Conservation (phyloP, 2,329 filamentous ascomycete species). For the Colletotrichum gigasporum region DNA sequence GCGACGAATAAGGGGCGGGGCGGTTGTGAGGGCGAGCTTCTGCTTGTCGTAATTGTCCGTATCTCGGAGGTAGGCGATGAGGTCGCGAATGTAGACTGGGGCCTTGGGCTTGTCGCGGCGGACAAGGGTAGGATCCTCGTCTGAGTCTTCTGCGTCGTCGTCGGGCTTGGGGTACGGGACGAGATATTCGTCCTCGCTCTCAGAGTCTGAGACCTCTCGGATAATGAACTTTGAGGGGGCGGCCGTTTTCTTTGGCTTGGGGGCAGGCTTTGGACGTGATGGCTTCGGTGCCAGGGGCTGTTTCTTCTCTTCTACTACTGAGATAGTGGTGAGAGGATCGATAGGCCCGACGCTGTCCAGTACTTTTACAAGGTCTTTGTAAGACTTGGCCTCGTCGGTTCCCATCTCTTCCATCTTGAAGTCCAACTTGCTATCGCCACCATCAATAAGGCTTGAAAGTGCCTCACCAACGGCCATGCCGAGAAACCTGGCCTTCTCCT, state of each 20-base stretch:
- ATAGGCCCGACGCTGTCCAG: constrained; percentile 71
- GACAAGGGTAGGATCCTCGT: constrained; percentile 90
- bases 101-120: constrained; percentile 83
- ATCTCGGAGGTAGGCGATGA: constrained; percentile 82
- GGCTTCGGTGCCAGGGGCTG: constrained; percentile 9
- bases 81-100: constrained; percentile 90
- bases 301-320: constrained; percentile 30
- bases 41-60: constrained; percentile 87
- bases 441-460: constrained; percentile 70
- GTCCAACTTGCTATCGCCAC: constrained; percentile 76
- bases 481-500: constrained; percentile 79
- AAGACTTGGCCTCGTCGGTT: constrained; percentile 78
- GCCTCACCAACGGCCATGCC: constrained; percentile 89
- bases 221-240: constrained; percentile 61
- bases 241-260: constrained; percentile 40
- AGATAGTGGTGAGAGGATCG: constrained; percentile 54
- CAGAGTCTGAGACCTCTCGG: constrained; percentile 71
- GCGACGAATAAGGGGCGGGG: constrained; percentile 82
- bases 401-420: constrained; percentile 86
- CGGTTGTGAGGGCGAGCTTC: constrained; percentile 79
- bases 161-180: constrained; percentile 85
- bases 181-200: constrained; percentile 73
- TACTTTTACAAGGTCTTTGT: constrained; percentile 71
- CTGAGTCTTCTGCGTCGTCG: constrained; percentile 89
- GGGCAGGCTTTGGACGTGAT: constrained; percentile 32